Base-by-base conservation (phyloP, 2,329 filamentous ascomycete genomes). In the Trematosphaeria pertusa region DNA sequence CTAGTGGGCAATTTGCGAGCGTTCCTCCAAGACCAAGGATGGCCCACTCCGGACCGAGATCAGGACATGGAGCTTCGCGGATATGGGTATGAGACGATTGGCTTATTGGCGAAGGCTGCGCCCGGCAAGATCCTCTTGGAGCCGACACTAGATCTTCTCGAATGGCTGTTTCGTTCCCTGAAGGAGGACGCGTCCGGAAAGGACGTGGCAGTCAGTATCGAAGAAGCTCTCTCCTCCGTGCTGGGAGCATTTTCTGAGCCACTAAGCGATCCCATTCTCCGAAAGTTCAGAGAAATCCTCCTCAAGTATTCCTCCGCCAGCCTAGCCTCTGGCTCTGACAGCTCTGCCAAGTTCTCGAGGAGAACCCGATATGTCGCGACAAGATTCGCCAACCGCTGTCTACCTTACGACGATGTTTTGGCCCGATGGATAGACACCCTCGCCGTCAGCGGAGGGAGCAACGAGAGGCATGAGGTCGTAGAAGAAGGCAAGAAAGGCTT, bases 401-500 rank as follows among this genome's bases (percentile, higher is more conserved):
- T 99, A 4, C 83, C 87, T 1, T 97, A 91, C 59, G 80, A 80
- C 15, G 91, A 96, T 62, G 80, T 90, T 8, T 78, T 87, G 28
- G 94, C 85, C 19, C 84, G 94, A 37, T 97, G 91, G 89, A 88
- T 97, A 36, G 85, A 97, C 67, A 82, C 97, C 12, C 79, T 97
- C 38, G 93, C 92, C 6, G 77, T 94, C 7, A 85, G 83, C 12
- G 86, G 86, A 10, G 80, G 80, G 3, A 71, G 75, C 2, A 81
- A 84, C 39, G 88, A 92, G 65, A 83, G 88, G 35, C 87, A 86
- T 50, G 93, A 97, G 65, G 86, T 97, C 3, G 74, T 89, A 1
- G 94, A 99, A 66, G 93, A 97, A 73, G 94, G 91, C 1, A 86
- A 85, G 51, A 92, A 91, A 69, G 94, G 94, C 0, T 79, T 97